phyloP scores from a whole-genome alignment of 2,329 filamentous ascomycete genomes.

The Epichloe sibirici region DNA sequence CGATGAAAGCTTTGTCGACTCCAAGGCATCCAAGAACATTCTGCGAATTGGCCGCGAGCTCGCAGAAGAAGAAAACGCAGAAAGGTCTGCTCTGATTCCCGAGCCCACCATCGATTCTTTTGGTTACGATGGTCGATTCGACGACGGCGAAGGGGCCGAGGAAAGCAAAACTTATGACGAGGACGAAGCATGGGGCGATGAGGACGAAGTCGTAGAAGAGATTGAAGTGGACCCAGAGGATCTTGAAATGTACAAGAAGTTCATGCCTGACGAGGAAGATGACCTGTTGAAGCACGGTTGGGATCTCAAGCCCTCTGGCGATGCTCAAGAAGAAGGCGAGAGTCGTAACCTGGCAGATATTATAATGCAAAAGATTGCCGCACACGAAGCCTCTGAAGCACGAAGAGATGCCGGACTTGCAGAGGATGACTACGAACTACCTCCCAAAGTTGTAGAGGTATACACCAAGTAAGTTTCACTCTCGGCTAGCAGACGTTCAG shows the following conservation, averaged over 20 bases:
- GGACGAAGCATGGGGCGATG: slow-evolving; percentile 63
- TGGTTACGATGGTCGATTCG: slow-evolving; percentile 66
- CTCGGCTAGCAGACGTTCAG: neutral
- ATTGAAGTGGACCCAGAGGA: slow-evolving; percentile 82
- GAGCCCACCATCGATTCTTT: slow-evolving; percentile 46
- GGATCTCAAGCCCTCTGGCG: slow-evolving; percentile 33
- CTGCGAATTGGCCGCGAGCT: slow-evolving; percentile 81
- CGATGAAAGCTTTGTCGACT: slow-evolving; percentile 66
- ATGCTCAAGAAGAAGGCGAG: slow-evolving; percentile 33
- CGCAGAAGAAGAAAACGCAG: slow-evolving; percentile 58
- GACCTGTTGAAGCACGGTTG: slow-evolving; percentile 58
- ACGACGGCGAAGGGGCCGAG: slow-evolving; percentile 38
- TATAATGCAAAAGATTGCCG: slow-evolving; percentile 88
- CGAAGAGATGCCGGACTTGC: slow-evolving; percentile 35
- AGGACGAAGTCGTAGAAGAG: slow-evolving; percentile 59
- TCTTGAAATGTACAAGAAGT: slow-evolving; percentile 81
- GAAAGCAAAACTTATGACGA: slow-evolving; percentile 36
- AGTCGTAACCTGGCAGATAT: slow-evolving; percentile 80
- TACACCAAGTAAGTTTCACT: slow-evolving; percentile 60
- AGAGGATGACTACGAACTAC: slow-evolving; percentile 76
- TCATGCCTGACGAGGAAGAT: slow-evolving; percentile 62
- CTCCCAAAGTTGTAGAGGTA: slow-evolving; percentile 84
- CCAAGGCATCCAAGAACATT: slow-evolving; percentile 80
- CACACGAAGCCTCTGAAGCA: slow-evolving; percentile 63
- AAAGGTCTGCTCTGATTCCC: slow-evolving; percentile 20